These are phyloP conservation scores for Botrytis paeoniae DNA, from an alignment of 2,329 filamentous ascomycete genomes.

Conservation along the genomic window DNA sequence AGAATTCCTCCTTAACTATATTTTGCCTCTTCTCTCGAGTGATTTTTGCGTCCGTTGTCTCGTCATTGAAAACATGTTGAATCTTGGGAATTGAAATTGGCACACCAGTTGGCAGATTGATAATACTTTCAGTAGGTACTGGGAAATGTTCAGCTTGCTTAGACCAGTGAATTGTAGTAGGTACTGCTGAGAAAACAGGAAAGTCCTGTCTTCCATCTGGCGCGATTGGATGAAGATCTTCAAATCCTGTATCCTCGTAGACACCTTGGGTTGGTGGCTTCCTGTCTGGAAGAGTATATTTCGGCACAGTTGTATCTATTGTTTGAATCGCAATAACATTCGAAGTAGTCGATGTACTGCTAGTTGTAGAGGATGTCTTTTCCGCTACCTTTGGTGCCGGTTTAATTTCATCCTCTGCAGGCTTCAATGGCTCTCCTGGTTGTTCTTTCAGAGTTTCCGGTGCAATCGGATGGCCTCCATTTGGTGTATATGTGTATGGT, in stretches of 20 bases:
- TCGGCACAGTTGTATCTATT: constrained; percentile 25
- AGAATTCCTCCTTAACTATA: constrained; percentile 70
- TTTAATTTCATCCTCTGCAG: background rate
- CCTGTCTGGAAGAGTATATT: constrained; percentile 32
- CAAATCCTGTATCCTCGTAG: constrained; percentile 21
- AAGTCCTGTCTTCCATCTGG: constrained; percentile 34
- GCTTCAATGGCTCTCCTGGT: constrained; percentile 5
- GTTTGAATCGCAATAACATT: constrained; percentile 12
- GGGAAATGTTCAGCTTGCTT: constrained; percentile 77
- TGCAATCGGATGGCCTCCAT: background rate
- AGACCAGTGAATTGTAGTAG: constrained; percentile 61
- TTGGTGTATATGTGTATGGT: background rate
- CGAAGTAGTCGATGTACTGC: background rate
- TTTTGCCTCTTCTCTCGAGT: constrained; percentile 63
- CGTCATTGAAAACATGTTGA: constrained; percentile 68
- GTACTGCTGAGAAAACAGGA: constrained; percentile 21
- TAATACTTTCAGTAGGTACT: constrained; percentile 65
- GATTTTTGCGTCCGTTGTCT: constrained; percentile 57
- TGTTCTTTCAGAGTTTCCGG: constrained; percentile 6
- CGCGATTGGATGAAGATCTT: constrained; percentile 31
- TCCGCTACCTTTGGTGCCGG: background rate
- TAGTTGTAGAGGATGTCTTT: background rate
- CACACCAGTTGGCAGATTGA: constrained; percentile 69
- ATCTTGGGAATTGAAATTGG: constrained; percentile 71
- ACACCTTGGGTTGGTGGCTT: constrained; percentile 24